These are phyloP conservation scores for Neurospora sp. DNA, from an alignment of 495 filamentous ascomycete species.

Conservation along the genomic window DNA sequence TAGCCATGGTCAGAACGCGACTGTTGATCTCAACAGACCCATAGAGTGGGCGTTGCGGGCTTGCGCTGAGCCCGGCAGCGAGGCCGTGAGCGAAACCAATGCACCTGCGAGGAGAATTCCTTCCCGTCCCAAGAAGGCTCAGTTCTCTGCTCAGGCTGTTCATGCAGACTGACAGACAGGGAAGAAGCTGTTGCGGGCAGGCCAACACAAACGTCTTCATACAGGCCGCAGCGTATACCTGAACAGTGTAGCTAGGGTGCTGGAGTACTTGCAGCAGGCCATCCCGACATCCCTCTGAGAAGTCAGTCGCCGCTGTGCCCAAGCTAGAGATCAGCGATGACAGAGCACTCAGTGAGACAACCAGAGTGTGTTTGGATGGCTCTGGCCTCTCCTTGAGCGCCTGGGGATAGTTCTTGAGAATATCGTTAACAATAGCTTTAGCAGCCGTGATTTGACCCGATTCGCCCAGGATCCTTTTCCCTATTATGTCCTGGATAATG, in stretches of 20 bases:
- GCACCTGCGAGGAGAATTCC: slow-evolving; percentile 75
- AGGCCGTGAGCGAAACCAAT: slow-evolving; percentile 90
- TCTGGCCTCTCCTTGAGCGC: slow-evolving; percentile 84
- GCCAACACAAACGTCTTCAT: slow-evolving; percentile 79
- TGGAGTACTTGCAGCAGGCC: slow-evolving; percentile 83
- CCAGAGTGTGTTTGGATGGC: slow-evolving; percentile 77
- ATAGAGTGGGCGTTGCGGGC: slow-evolving; percentile 77
- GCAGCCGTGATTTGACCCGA: slow-evolving; percentile 76
- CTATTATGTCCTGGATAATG: slow-evolving; percentile 76
- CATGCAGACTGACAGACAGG: slow-evolving; percentile 90
- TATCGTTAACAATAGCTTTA: slow-evolving; percentile 70
- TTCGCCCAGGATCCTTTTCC: slow-evolving; percentile 73
- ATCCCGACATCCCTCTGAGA: slow-evolving; percentile 76
- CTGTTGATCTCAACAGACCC: slow-evolving; percentile 94
- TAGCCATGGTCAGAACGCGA: slow-evolving; percentile 81
- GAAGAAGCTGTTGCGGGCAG: slow-evolving; percentile 82
- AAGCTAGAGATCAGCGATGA: slow-evolving; percentile 68
- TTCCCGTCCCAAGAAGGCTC: slow-evolving; percentile 58
- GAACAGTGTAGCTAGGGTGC: slow-evolving; percentile 93
- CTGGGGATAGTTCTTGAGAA: slow-evolving; percentile 92
- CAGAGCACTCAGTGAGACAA: slow-evolving; percentile 68
- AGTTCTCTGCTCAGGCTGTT: slow-evolving; percentile 89
- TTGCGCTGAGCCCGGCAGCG: slow-evolving; percentile 83
- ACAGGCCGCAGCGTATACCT: slow-evolving; percentile 77
- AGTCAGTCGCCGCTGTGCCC: slow-evolving; percentile 65